Evolutionary conservation across 805 yeast species (phyloP).

Genomic region (Candida sakaeoensis): DNA sequence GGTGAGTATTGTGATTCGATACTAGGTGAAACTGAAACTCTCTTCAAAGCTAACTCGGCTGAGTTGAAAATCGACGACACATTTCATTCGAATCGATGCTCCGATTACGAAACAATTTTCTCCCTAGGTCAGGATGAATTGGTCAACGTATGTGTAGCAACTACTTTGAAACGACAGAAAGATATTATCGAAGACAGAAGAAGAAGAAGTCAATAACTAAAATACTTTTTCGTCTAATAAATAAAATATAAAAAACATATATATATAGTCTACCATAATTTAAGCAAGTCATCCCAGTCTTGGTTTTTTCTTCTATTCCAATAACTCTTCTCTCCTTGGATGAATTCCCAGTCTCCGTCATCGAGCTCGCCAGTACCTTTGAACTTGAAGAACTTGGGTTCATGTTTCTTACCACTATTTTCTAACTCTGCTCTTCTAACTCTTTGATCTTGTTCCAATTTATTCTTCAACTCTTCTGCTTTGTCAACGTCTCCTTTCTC

Average conservation of each 20-base stretch:
- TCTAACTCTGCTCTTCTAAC: conserved; percentile 60
- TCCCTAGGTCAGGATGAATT: conserved; percentile 7
- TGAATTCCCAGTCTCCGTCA: conserved; percentile 50
- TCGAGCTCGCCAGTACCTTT: conserved; percentile 35
- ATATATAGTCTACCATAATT: conserved; percentile 48
- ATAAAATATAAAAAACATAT: not conserved
- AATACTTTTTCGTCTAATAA: not conserved
- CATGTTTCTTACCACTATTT: conserved; percentile 40
- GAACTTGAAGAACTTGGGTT: conserved; percentile 62
- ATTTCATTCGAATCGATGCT: not conserved
- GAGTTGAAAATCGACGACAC: conserved; percentile 5
- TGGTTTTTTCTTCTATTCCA: conserved; percentile 72
- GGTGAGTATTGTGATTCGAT: conserved; percentile 1
- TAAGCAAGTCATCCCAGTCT: conserved; percentile 56
- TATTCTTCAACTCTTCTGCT: conserved; percentile 69
- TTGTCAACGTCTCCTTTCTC: conserved; percentile 64
- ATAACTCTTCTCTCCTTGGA: conserved; percentile 59
- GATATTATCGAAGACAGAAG: conserved; percentile 4
- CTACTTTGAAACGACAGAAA: conserved; percentile 9
- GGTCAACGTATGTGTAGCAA: conserved; percentile 10
- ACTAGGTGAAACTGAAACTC: conserved; percentile 6
- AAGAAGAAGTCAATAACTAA: not conserved
- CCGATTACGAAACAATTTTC: conserved; percentile 8
- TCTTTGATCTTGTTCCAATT: conserved; percentile 78
- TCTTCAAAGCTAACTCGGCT: conserved; percentile 7